These are phyloP conservation scores for Chenopodium suecicum DNA, from an alignment of 148 eudicot species.

Conservation along the genomic window DNA sequence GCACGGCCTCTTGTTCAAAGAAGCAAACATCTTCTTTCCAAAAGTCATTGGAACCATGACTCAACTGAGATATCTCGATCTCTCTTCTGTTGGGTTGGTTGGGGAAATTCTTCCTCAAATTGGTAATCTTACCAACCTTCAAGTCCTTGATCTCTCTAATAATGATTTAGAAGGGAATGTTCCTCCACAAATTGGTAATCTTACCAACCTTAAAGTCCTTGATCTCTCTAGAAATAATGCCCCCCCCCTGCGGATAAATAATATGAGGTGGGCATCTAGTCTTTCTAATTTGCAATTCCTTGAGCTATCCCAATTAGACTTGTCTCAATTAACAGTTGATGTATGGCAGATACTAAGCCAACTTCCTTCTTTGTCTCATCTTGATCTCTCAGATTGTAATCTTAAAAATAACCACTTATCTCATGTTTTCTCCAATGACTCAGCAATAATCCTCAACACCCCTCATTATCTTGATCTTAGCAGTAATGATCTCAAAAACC, in stretches of 20 bases:
- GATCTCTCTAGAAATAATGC: background rate
- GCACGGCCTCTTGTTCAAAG: background rate
- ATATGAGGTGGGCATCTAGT: conserved; percentile 6
- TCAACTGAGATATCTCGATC: conserved; percentile 24
- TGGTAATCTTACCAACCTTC: conserved; percentile 18
- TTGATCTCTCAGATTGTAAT: background rate
- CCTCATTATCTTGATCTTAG: conserved; percentile 10
- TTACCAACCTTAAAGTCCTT: background rate
- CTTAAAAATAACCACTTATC: background rate
- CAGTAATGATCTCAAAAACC: background rate
- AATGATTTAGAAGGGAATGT: background rate
- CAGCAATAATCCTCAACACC: background rate
- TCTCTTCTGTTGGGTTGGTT: background rate
- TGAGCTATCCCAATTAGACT: background rate
- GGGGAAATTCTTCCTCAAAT: conserved; percentile 10
- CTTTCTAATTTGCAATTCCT: background rate
- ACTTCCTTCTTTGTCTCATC: background rate
- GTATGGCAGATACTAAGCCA: background rate
- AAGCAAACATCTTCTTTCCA: no score
- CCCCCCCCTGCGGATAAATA: background rate
- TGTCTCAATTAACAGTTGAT: no score
- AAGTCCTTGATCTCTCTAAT: background rate
- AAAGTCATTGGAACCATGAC: conserved; percentile 23
- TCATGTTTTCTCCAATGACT: no score
- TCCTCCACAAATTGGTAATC: conserved; percentile 20